Evolutionary conservation across 2,329 filamentous ascomycete species (phyloP).

Genomic region (Penicillium sp.): DNA sequence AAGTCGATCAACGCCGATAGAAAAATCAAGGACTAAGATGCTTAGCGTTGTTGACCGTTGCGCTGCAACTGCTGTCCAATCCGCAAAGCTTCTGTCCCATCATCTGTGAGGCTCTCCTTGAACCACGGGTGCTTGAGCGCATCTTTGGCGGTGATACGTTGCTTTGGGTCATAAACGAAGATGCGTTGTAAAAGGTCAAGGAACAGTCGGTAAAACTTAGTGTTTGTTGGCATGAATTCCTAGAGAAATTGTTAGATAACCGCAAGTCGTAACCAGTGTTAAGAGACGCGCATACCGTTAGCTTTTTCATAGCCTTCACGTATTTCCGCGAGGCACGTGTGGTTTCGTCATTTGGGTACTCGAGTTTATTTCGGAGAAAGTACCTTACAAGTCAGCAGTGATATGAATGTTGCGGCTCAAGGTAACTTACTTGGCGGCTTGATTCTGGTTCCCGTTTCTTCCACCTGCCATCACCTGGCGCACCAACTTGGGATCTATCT

Average conservation of each 20-base stretch:
- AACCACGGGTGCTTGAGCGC: constrained; percentile 71
- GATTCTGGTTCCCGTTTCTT: constrained; percentile 55
- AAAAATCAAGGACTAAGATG: background rate
- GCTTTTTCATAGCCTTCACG: constrained; percentile 70
- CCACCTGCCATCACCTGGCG: constrained; percentile 56
- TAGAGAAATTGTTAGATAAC: constrained; percentile 39
- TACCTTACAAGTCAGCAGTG: constrained; percentile 52
- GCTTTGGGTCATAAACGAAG: constrained; percentile 70
- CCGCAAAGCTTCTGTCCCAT: constrained; percentile 67
- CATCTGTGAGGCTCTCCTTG: constrained; percentile 66
- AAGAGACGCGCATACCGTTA: constrained; percentile 53
- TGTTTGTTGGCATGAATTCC: constrained; percentile 67
- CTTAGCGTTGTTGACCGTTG: constrained; percentile 28
- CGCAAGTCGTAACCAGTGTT: background rate
- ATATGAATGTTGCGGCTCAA: constrained; percentile 20
- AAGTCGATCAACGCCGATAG: constrained; percentile 2
- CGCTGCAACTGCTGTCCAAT: constrained; percentile 55
- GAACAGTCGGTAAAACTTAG: constrained; percentile 65
- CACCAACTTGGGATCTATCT: constrained; percentile 61
- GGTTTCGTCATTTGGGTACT: constrained; percentile 68
- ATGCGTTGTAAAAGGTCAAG: constrained; percentile 66
- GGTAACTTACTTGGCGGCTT: constrained; percentile 59
- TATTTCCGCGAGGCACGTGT: constrained; percentile 68
- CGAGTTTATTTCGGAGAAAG: constrained; percentile 61
- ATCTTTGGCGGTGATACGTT: constrained; percentile 67